Evolutionary conservation across 148 eudicot genomes (phyloP), one percentile per base, ranked within the genome.

Genomic region (Amaranthus palmeri): DNA sequence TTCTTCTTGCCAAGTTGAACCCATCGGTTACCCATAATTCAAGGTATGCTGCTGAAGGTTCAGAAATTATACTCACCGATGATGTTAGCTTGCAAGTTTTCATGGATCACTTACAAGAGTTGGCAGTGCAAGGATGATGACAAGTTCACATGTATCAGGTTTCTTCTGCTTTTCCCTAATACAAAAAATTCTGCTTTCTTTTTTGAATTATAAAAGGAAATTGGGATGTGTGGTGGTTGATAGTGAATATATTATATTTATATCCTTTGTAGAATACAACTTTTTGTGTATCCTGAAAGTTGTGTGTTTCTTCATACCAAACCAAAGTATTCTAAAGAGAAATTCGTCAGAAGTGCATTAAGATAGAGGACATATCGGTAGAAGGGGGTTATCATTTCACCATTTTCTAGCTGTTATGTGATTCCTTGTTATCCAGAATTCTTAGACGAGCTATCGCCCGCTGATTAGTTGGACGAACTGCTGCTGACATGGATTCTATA

Each of bases 1-100:
- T 93, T 87, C 95, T 93, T 76, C 90, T 93, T 6, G 98, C 98
- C 13, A 93, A 89, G 83, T 78, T 93, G 82, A 93, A 93, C 70
- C 98, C 98, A 49, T 93, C 98, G 42, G 90, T 85, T 45, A 93
- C 98, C 10, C 98, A 91, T 73, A 89, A 93, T 60, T 91, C 98
- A 3, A 86, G 76, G 4, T 79, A 91, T 64, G 13, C 42, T 61
- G 45, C 75, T 7, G 81, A 81, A 53, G 96, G 93, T 40, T 78
- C 88, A 3, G 98, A 93, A 65, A 77, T 93, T 49, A 79, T 93
- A 77, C 81, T 93, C 72, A 91, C 98, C 0, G 98, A 93, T 81
- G 98, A 93, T 78, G 86, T 93, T 64, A 91, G 97, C 77, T 81
- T 93, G 85, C 96, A 93, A 79, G 97, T 83, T 68, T 93, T 93